These are phyloP conservation scores for Hylodesmum podocarpum DNA, from an alignment of 306 rosid genomes.

Conservation along the genomic window DNA sequence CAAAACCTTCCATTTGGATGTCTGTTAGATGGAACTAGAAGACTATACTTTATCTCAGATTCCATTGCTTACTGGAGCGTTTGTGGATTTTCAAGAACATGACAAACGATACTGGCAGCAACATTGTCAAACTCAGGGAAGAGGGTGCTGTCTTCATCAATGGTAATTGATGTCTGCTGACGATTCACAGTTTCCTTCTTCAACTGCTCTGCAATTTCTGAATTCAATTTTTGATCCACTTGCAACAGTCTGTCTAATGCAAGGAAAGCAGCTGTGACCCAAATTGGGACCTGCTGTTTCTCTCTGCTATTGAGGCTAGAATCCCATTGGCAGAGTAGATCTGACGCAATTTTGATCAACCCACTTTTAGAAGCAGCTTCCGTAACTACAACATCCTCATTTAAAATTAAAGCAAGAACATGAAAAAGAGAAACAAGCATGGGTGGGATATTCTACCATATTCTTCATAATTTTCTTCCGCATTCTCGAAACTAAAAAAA, in stretches of 20 bases:
- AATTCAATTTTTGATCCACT: too few species aligned
- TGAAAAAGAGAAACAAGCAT: constrained; percentile 76
- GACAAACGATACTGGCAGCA: too few species aligned
- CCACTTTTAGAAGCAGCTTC: constrained; percentile 78
- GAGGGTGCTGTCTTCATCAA: constrained; percentile 84
- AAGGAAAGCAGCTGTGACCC: constrained; percentile 95
- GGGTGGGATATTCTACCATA: constrained; percentile 83
- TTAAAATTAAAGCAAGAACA: constrained; percentile 84
- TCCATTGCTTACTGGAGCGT: too few species aligned
- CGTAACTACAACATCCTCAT: constrained; percentile 77
- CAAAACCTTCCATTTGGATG: constrained; percentile 78
- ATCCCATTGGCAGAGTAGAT: constrained; percentile 80
- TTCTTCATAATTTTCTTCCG: constrained; percentile 84
- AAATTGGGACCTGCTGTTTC: constrained; percentile 72
- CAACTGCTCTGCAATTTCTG: constrained; percentile 79
- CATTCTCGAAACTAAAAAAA: constrained; percentile 61
- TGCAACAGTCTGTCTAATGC: too few species aligned
- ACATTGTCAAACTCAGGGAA: too few species aligned
- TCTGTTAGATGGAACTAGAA: constrained; percentile 67
- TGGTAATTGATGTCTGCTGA: constrained; percentile 60
- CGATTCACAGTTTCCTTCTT: constrained; percentile 58
- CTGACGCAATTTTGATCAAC: constrained; percentile 66
- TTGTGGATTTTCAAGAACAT: too few species aligned
- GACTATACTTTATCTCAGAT: constrained; percentile 80
- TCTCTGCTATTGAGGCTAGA: constrained; percentile 48